Conservation (phyloP, 805 yeast species). For the Ogataea paradorogensis region DNA sequence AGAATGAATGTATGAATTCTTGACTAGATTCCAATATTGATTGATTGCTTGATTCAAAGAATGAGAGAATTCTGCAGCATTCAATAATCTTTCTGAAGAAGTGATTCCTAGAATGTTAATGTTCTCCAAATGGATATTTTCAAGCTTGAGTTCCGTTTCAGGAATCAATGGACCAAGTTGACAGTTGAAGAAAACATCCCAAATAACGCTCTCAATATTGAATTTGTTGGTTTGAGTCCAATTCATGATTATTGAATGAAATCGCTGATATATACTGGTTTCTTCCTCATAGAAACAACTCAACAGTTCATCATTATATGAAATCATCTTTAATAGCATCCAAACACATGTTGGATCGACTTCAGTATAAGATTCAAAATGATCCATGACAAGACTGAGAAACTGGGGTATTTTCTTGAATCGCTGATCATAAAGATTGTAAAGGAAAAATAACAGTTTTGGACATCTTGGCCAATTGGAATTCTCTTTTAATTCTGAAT, state of each 20-base stretch:
- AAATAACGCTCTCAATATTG: conserved; percentile 7
- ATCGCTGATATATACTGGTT: conserved; percentile 16
- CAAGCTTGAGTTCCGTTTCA: not conserved
- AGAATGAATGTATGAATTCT: conserved; percentile 14
- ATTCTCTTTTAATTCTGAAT: conserved; percentile 6
- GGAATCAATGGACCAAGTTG: conserved; percentile 6
- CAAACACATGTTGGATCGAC: conserved; percentile 14
- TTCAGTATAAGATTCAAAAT: conserved; percentile 9
- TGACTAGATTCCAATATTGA: conserved; percentile 27
- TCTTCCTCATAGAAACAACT: conserved; percentile 16
- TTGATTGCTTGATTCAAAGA: conserved; percentile 25
- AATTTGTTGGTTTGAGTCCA: conserved; percentile 22
- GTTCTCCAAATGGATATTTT: conserved; percentile 14
- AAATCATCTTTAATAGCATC: conserved; percentile 22
- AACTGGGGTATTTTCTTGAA: conserved; percentile 19
- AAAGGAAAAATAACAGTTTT: conserved; percentile 16
- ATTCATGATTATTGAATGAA: conserved; percentile 12
- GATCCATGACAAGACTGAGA: conserved; percentile 13
- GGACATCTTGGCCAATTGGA: conserved; percentile 1
- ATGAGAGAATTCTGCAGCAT: conserved; percentile 32
- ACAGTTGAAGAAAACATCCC: conserved; percentile 8
- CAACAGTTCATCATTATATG: conserved; percentile 21
- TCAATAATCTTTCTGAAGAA: conserved; percentile 29
- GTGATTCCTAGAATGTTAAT: conserved; percentile 25
- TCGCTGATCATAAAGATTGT: conserved; percentile 18